phyloP scores from a whole-genome alignment of 2,329 filamentous ascomycete genomes.

The Penicillium freii region DNA sequence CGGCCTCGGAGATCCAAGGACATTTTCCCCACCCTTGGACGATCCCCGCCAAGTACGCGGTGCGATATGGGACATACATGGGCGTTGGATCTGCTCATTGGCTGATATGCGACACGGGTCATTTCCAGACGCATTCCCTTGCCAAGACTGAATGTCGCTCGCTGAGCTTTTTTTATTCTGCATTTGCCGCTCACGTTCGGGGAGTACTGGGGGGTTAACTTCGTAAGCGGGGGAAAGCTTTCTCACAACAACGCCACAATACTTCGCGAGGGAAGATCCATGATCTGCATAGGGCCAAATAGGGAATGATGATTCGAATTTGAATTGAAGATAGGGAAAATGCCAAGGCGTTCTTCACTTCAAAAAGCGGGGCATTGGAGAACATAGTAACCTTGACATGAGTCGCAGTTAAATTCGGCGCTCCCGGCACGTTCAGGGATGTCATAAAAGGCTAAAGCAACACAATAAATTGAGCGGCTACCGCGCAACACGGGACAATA shows the following conservation, averaged over 20 bases:
- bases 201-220: conserved; percentile 1
- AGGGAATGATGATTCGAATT: conserved; percentile 8
- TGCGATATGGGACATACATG: conserved; percentile 13
- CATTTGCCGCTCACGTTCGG: conserved; percentile 7
- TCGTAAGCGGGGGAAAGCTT: conserved; percentile 8
- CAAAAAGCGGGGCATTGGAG: conserved; percentile 1
- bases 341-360: conserved; percentile 1
- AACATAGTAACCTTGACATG: conserved; percentile 5
- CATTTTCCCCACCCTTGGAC: conserved; percentile 14
- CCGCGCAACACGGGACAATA: conserved; percentile 17
- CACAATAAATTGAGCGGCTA: conserved; percentile 18
- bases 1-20: conserved; percentile 10
- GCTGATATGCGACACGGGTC: conserved; percentile 15
- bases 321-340: conserved; percentile 3
- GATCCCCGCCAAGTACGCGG: conserved; percentile 17
- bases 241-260: conserved; percentile 13
- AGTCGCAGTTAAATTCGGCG: background rate
- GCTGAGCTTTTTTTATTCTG: conserved; percentile 13
- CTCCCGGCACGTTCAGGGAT: conserved; percentile 9
- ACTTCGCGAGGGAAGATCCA: conserved; percentile 5
- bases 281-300: conserved; percentile 22
- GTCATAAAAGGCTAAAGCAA: conserved; percentile 4
- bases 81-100: conserved; percentile 17
- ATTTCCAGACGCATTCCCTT: conserved; percentile 16
- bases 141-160: conserved; percentile 22